A percentile compares a stretch with the other conserved stretches of the same genome.
Conservation (phyloP, 176 grass and related monocot genomes). For the Juncus inflexus region DNA sequence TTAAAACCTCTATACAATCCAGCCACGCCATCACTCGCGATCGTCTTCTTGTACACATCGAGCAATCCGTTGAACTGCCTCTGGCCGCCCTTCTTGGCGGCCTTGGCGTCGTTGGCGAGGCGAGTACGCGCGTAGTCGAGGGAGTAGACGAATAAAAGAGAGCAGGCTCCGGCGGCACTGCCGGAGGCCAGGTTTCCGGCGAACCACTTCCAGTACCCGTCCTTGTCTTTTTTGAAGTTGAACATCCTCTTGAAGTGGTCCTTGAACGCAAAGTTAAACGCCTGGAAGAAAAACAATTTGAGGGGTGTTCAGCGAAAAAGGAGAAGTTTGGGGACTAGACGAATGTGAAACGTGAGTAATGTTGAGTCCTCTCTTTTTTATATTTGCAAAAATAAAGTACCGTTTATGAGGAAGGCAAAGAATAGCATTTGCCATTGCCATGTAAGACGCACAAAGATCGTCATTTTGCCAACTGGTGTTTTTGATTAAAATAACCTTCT, state of each 20-base stretch:
- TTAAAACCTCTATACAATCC: slow-evolving; percentile 60
- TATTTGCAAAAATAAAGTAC: too few species aligned
- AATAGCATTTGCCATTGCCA: background rate
- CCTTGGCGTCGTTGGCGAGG: slow-evolving; percentile 57
- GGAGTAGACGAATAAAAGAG: slow-evolving; percentile 58
- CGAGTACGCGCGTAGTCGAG: slow-evolving; percentile 56
- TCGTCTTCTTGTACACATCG: slow-evolving; percentile 55
- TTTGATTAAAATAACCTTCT: background rate
- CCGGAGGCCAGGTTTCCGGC: slow-evolving; percentile 58
- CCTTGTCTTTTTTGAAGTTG: slow-evolving; percentile 71
- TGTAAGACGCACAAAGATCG: background rate
- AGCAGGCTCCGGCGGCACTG: slow-evolving; percentile 61
- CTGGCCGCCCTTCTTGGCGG: slow-evolving; percentile 50
- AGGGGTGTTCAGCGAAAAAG: background rate
- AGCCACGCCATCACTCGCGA: slow-evolving; percentile 39
- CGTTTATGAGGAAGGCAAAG: background rate
- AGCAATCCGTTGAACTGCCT: slow-evolving; percentile 60
- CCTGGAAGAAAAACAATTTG: slow-evolving; percentile 22
- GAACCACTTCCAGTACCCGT: slow-evolving; percentile 72
- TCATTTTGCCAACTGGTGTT: background rate
- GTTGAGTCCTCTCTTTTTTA: too few species aligned
- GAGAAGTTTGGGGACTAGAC: too few species aligned
- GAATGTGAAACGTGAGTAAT: background rate
- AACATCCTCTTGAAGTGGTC: slow-evolving; percentile 73
- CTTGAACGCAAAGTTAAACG: slow-evolving; percentile 62